Evolutionary conservation across 2,329 filamentous ascomycete species (phyloP).

Genomic region (Tolypocladium ophioglossoides): DNA sequence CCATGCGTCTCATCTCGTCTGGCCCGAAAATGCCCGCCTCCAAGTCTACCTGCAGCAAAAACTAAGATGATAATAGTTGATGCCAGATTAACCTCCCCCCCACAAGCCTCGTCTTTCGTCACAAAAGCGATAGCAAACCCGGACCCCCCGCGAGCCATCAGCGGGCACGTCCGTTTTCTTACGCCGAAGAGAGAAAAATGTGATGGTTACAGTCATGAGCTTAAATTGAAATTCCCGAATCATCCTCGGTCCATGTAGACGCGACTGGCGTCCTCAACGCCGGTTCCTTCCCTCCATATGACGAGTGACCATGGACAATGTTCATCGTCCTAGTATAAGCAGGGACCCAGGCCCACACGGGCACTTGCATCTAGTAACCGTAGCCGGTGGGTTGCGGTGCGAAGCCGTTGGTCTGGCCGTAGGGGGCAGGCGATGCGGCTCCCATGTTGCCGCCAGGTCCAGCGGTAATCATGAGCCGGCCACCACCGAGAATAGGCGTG

Average conservation of each 20-base stretch:
- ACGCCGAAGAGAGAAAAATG: not conserved
- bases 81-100: not conserved
- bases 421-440: constrained; percentile 53
- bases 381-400: constrained; percentile 80
- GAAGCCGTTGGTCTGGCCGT: constrained; percentile 74
- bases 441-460: constrained; percentile 53
- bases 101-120: not conserved
- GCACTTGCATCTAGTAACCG: constrained; percentile 39
- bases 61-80: not conserved
- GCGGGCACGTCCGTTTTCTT: not conserved
- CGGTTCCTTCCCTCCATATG: not conserved
- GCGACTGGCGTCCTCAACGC: not conserved
- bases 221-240: constrained; percentile 13
- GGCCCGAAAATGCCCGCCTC: constrained; percentile 1
- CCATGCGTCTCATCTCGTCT: constrained; percentile 1
- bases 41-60: constrained; percentile 5
- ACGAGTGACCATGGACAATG: not conserved
- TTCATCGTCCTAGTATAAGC: not conserved
- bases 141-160: not conserved
- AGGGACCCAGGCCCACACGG: constrained; percentile 15
- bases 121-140: not conserved
- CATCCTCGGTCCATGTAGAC: constrained; percentile 4
- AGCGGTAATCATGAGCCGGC: constrained; percentile 90
- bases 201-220: constrained; percentile 7
- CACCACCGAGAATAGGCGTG: constrained; percentile 82